phyloP scores from a whole-genome alignment of 176 grass and related monocot genomes.

The Bromus sterilis region DNA sequence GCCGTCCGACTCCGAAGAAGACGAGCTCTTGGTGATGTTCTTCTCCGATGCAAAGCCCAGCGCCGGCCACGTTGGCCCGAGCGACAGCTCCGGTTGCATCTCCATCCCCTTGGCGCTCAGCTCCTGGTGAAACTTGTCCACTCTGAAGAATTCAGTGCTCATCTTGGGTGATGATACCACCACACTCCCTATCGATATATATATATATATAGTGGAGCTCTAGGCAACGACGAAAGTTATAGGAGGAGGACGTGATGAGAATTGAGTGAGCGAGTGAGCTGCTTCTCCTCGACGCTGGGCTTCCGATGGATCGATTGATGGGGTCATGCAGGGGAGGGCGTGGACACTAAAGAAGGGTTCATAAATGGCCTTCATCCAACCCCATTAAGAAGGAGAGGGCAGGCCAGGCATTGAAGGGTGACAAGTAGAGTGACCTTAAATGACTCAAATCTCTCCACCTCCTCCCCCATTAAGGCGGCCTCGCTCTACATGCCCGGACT shows the following conservation, averaged over 20 bases:
- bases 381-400: slow-evolving; percentile 68
- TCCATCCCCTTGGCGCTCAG: slow-evolving; percentile 23
- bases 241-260: not conserved
- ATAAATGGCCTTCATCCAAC: slow-evolving; percentile 85
- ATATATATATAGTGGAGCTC: not conserved
- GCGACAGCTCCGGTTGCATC: slow-evolving; percentile 54
- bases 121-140: slow-evolving; percentile 4
- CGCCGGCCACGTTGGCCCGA: slow-evolving; percentile 37
- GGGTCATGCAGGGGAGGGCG: slow-evolving; percentile 52
- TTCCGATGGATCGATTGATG: slow-evolving; percentile 50
- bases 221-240: not conserved
- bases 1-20: slow-evolving; percentile 70
- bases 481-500: slow-evolving; percentile 38
- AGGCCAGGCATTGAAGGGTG: slow-evolving; percentile 73
- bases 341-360: slow-evolving; percentile 54
- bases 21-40: slow-evolving; percentile 44
- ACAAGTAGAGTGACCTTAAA: slow-evolving; percentile 85
- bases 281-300: slow-evolving; percentile 1
- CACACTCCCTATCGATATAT: not conserved
- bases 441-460: slow-evolving; percentile 80
- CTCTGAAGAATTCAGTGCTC: slow-evolving; percentile 33
- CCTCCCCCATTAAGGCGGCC: slow-evolving; percentile 56
- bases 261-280: not conserved
- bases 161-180: slow-evolving; percentile 7
- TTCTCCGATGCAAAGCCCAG: slow-evolving; percentile 1